phyloP scores from a whole-genome alignment of 2,329 filamentous ascomycete species.

The Neofusicoccum cordaticola region DNA sequence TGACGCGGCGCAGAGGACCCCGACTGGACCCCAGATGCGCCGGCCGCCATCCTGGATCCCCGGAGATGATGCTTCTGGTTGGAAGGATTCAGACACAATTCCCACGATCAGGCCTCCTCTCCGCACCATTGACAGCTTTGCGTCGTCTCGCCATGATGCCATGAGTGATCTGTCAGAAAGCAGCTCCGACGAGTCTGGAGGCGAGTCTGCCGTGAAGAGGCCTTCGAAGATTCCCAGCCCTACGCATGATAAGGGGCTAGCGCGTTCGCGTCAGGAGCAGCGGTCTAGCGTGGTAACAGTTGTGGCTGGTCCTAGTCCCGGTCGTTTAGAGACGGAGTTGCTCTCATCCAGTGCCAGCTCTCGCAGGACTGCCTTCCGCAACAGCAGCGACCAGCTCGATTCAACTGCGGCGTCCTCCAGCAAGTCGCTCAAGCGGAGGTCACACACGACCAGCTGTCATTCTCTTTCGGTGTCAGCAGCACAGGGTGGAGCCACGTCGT shows the following conservation, averaged over 20 bases:
- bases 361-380: constrained; percentile 7
- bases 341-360: constrained; percentile 16
- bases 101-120: constrained; percentile 2
- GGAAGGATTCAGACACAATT: background rate
- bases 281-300: background rate
- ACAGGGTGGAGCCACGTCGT: constrained; percentile 12
- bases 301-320: background rate
- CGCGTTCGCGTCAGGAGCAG: constrained; percentile 5
- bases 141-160: background rate
- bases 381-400: constrained; percentile 4
- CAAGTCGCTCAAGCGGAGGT: background rate
- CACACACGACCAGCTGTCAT: background rate
- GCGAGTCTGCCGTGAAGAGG: background rate
- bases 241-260: background rate
- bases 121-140: background rate
- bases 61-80: background rate
- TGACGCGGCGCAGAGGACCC: background rate
- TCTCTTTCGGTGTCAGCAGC: constrained; percentile 9
- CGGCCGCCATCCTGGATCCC: constrained; percentile 13
- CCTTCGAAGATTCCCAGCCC: constrained; percentile 12
- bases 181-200: constrained; percentile 10
- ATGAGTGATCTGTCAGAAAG: constrained; percentile 14
- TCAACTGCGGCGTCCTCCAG: background rate
- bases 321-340: background rate
- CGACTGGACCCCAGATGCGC: constrained; percentile 3